Evolutionary conservation across 1,284 basidiomycete species (phyloP).

Genomic region (Melampsora americana): DNA sequence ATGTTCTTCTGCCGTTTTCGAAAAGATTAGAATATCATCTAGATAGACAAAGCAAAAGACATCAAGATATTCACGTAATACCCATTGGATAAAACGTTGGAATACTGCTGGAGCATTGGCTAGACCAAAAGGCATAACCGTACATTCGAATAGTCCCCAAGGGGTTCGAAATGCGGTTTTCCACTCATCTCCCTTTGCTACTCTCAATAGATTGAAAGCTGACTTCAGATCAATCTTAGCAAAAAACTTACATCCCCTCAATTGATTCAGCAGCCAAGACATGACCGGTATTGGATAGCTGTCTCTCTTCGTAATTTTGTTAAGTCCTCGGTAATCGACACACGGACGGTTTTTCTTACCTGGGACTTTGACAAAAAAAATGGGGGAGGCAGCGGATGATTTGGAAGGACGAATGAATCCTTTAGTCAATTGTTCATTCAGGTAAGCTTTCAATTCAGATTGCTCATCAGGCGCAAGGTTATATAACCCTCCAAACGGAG

Average conservation of each 20-base stretch:
- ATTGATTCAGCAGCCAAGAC: slow-evolving; percentile 9
- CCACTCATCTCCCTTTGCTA: neutral
- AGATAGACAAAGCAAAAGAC: slow-evolving; percentile 27
- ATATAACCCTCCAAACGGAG: slow-evolving; percentile 22
- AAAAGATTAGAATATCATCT: slow-evolving; percentile 35
- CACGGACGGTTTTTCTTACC: too few relatives aligned
- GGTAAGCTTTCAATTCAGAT: neutral
- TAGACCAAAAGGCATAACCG: slow-evolving; percentile 56
- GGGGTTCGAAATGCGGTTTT: neutral
- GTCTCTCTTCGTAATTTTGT: slow-evolving; percentile 39
- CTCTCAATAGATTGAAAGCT: slow-evolving; percentile 39
- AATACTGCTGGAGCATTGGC: slow-evolving; percentile 54
- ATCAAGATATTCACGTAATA: slow-evolving; percentile 9
- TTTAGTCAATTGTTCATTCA: neutral
- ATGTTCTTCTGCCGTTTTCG: neutral
- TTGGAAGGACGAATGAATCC: slow-evolving; percentile 1
- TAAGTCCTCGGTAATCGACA: too few relatives aligned
- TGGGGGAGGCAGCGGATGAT: slow-evolving; percentile 46
- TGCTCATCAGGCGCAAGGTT: neutral
- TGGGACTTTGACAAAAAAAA: too few relatives aligned
- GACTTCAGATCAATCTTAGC: slow-evolving; percentile 55
- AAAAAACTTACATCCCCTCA: slow-evolving; percentile 13
- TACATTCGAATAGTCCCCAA: neutral
- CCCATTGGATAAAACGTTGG: slow-evolving; percentile 6
- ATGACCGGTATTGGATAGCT: too few relatives aligned